Conservation (phyloP, 2,329 filamentous ascomycete genomes). For the Arthroderma sp. region DNA sequence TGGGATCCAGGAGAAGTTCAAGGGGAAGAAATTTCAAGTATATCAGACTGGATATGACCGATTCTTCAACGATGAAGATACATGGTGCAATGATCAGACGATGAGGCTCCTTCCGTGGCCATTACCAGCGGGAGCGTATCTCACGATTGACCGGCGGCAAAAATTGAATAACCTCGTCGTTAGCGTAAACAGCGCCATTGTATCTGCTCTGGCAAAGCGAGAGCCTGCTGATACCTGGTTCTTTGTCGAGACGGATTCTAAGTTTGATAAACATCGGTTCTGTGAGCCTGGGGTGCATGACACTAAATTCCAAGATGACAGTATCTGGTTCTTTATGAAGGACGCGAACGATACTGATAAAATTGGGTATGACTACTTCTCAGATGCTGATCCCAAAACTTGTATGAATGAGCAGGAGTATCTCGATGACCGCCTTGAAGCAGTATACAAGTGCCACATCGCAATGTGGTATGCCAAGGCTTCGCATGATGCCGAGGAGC, state of each 20-base stretch:
- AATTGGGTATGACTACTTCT: neutral
- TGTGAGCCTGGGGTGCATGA: neutral
- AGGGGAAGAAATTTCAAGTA: neutral
- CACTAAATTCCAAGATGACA: neutral
- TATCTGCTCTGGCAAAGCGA: neutral
- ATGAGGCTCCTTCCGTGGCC: too few species aligned
- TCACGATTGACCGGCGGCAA: neutral
- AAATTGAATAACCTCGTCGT: neutral
- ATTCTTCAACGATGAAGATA: neutral
- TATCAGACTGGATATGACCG: neutral
- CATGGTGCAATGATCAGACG: neutral
- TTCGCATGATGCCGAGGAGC: neutral
- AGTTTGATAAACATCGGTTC: neutral
- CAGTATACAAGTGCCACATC: neutral
- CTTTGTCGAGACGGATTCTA: neutral
- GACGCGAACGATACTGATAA: neutral
- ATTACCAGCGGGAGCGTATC: neutral
- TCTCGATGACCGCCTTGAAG: neutral
- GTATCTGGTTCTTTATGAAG: neutral
- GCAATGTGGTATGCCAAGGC: neutral
- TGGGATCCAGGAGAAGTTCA: too few species aligned
- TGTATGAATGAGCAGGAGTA: neutral
- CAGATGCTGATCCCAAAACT: neutral
- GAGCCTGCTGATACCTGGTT: neutral
- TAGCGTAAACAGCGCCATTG: neutral